Percentiles rank a stretch among this genome's conserved stretches.
Conservation (phyloP, 1,284 basidiomycete species). For the Limonomyces culmigenus region DNA sequence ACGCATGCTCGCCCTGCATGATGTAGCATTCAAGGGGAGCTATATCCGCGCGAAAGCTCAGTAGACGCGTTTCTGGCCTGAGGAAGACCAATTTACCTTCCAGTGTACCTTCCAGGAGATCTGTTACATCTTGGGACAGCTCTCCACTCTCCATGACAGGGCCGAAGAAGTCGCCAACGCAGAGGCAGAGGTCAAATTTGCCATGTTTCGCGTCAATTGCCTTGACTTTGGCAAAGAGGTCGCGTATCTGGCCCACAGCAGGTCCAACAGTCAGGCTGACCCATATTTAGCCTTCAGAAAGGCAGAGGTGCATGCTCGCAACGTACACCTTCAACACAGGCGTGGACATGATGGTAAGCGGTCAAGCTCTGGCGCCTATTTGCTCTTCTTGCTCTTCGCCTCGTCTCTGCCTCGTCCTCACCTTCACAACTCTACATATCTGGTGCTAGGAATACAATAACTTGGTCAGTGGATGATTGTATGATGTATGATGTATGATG, state of each 20-base stretch:
- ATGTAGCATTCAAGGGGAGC: slow-evolving; percentile 87
- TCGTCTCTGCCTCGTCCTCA: no score
- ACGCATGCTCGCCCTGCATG: slow-evolving; percentile 64
- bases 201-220: slow-evolving; percentile 88
- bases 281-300: no score
- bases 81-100: slow-evolving; percentile 27
- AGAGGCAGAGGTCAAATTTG: slow-evolving; percentile 80
- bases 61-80: slow-evolving; percentile 5
- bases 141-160: slow-evolving; percentile 23
- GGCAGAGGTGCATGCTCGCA: no score
- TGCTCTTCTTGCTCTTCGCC: no score
- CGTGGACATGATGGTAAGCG: no score
- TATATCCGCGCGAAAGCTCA: slow-evolving; percentile 2
- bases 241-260: slow-evolving; percentile 57
- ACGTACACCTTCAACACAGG: no score
- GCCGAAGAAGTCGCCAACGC: slow-evolving; percentile 85
- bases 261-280: slow-evolving; percentile 79
- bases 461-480: no score
- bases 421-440: no score
- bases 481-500: no score
- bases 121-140: slow-evolving; percentile 30
- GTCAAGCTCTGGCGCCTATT: no score
- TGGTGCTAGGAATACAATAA: no score
- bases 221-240: slow-evolving; percentile 69
- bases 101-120: slow-evolving; percentile 48